Base-by-base conservation (phyloP, 345 rosid genomes). In the Lagerstroemia speciosa region DNA sequence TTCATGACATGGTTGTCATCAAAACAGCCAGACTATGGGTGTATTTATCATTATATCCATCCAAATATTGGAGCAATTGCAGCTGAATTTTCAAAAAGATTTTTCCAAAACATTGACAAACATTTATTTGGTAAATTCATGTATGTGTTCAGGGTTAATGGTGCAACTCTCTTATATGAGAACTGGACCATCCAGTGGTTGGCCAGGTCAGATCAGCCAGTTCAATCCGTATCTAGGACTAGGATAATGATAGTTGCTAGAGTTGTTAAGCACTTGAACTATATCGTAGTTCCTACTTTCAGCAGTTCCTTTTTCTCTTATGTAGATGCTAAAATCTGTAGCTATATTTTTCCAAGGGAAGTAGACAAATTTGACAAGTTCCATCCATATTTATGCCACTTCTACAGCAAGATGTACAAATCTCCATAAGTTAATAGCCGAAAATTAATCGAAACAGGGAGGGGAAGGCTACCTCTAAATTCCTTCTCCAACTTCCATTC, bases 401-500 rank as follows among this genome's bases (percentile, higher is more conserved):
- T 16, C 22, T 22, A 41, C 33, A 3, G 19, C 33, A 65, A 38
- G 45, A 38, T 37, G 33, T 26, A 57, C 27, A 16, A 2, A 22
- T n/a, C n/a, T n/a, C n/a, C n/a, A n/a, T n/a, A 31, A 27, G 32
- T 58, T 16, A 11, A 55, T 22, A 2, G 6, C 20, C 27, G 15
- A 29, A 67, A 20, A 29, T 20, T 20, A 1, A 50, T 2, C 38
- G 17, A 8, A 9, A 61, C 26, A 19, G 20, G 52, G 36, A 72
- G 61, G 38, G 48, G 36, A 53, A 27, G 69, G 46, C 64, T 83
- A 94, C 99, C 96, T 89, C 77, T 86, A 82, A 75, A 89, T 80
- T 84, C 98, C 98, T 83, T 94, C 99, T 67, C 99, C 99, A 70
- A 91, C 97, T 78, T 94, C 96, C 77, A 94, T 88, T 83, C 99